Evolutionary conservation across 768 basidiomycete species (phyloP), one percentile per base, ranked within the genome.

Genomic region (Boletus huronensis): DNA sequence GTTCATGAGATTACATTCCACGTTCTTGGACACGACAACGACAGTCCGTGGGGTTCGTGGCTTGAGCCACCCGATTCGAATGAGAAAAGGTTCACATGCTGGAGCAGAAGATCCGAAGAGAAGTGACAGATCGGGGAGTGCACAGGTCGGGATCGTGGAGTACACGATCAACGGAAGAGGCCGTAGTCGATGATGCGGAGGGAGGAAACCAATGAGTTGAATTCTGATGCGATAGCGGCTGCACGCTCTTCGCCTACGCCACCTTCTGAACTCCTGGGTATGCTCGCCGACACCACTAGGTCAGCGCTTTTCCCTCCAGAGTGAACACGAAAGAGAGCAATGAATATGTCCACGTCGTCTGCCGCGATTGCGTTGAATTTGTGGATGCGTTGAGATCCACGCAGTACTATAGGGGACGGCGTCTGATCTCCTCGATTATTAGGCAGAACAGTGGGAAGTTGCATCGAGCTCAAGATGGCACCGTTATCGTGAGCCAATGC

Each of bases 401-500:
- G 67, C 25, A 97, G 80, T 36, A 84, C 64, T 54, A 83, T 76
- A 1, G 85, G 83, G 34, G 77, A 72, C 4, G 86, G 85, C 1
- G 84, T 88, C 10, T 63, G 56, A 60, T 80, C 80, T 26, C 72
- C 72, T 60, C 72, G 66, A 60, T 72, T 67, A 63, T 82, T 77
- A 50, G 68, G 64, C 32, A 78, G 57, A 3, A 74, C 63, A n/a
- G 58, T 53, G 26, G 83, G 69, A 3, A 65, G 67, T 19, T 77
- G 54, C 19, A 93, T 77, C 23, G 56, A 66, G 10, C 75, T 72
- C 10, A 77, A 77, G 39, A 70, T 59, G 6, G 96, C 91, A 23
- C 79, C 75, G 66, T 97, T 98, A 73, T 98, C 97, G 63, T 96
- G 84, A 13, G 94, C 95, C 41, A 98, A 72, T 1, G 93, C 87